These are phyloP conservation scores for Pichia sp. DNA, from an alignment of 1,139 yeast species.

Conservation along the genomic window DNA sequence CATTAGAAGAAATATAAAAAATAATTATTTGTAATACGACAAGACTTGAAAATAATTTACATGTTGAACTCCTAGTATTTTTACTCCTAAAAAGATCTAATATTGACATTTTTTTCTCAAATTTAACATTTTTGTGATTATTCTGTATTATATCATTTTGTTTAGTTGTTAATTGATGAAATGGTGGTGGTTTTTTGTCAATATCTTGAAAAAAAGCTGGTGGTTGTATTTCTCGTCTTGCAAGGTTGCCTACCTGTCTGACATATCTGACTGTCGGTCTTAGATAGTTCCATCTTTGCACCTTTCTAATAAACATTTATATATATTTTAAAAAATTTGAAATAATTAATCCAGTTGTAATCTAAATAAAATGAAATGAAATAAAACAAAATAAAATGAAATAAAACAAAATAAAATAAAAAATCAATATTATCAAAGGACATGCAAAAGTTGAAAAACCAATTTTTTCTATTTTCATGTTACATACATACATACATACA, in stretches of 20 bases:
- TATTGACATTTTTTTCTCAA: neutral
- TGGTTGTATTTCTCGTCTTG: neutral
- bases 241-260: neutral
- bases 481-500: too few species aligned
- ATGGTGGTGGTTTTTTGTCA: neutral
- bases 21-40: constrained; percentile 2
- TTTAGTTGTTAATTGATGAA: neutral
- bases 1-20: neutral
- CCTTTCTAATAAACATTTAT: too few species aligned
- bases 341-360: too few species aligned
- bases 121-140: neutral
- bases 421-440: too few species aligned
- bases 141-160: neutral
- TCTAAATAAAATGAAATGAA: too few species aligned
- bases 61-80: constrained; percentile 3
- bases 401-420: too few species aligned
- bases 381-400: too few species aligned
- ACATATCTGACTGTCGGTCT: too few species aligned
- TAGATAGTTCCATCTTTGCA: too few species aligned
- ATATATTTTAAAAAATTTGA: too few species aligned
- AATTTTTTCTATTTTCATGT: too few species aligned
- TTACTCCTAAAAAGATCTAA: constrained; percentile 4
- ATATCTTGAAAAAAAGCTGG: constrained; percentile 2
- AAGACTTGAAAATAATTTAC: neutral
- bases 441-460: too few species aligned